phyloP scores from a whole-genome alignment of 306 rosid species.

The Gastrolobium bilobum region DNA sequence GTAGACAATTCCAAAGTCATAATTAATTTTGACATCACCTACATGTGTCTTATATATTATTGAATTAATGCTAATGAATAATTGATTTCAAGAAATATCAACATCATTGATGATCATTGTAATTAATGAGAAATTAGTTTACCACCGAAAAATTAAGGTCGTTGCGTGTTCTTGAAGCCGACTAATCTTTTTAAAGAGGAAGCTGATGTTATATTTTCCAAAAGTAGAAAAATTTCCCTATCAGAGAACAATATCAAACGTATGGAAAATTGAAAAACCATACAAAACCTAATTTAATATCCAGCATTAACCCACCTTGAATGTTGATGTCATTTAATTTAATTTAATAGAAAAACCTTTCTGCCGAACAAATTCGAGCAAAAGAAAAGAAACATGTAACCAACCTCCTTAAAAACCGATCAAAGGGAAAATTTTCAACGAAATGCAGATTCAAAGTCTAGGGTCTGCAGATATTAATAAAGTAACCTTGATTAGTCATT shows the following conservation, averaged over 20 bases:
- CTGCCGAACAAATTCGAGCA: conserved; percentile 44
- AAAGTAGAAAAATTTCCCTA: conserved; percentile 44
- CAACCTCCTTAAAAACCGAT: conserved; percentile 30
- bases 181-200: conserved; percentile 50
- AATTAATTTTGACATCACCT: conserved; percentile 52
- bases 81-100: conserved; percentile 38
- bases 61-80: conserved; percentile 26
- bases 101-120: conserved; percentile 40
- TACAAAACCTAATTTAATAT: conserved; percentile 46
- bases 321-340: conserved; percentile 59
- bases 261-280: conserved; percentile 38
- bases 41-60: conserved; percentile 42
- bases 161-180: conserved; percentile 52
- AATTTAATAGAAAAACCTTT: conserved; percentile 38
- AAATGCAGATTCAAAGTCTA: conserved; percentile 24
- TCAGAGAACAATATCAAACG: conserved; percentile 40
- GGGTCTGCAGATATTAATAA: conserved; percentile 24
- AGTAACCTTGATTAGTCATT: conserved; percentile 30
- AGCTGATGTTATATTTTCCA: conserved; percentile 49
- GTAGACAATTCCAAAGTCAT: conserved; percentile 45
- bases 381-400: conserved; percentile 34
- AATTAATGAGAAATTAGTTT: conserved; percentile 46
- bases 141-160: conserved; percentile 47
- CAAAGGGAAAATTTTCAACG: conserved; percentile 24
- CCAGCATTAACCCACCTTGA: conserved; percentile 44